Evolutionary conservation across 495 filamentous ascomycete genomes (phyloP), one percentile per base, ranked within the genome.

Genomic region (Hypoxylon lienhwacheense): DNA sequence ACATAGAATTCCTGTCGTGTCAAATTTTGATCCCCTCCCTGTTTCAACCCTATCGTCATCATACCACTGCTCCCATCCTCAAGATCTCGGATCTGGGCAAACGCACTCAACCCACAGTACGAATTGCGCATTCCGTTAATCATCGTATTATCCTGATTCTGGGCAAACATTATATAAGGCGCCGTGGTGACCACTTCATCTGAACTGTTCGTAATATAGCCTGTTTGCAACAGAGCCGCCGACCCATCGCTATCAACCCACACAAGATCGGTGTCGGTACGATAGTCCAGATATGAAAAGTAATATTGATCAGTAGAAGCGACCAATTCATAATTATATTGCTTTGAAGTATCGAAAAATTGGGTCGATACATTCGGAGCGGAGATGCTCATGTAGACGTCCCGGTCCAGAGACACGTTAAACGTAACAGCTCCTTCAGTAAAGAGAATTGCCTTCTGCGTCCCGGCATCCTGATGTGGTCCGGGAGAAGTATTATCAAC

Each of bases 1-100:
- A 96, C 71, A 56, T 92, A 89, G 68, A 97, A 95, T 63, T 96
- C 89, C 70, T 95, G 81, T 61, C 88, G 88, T 0, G 88, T 87
- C 32, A 82, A 66, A 40, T 81, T 82, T 4, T 76, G 78, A 0
- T 73, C 68, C 2, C 84, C 83, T 2, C 82, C 75, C 17, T 65
- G 79, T 1, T 87, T 93, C 78, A 95, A 88, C 34, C 78, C 77
- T 22, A 77, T 78, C 12, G 81, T 70, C 31, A 77, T 72, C 45
- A 68, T 70, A 0, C 66, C 60, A 19, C 53, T 66, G 22, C 68
- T 59, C 7, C 71, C 73, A 19, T 73, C 53, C 41, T 69, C 77
- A n/a, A 73, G 79, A 24, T 75, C 73, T 8, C 78, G 71, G 29
- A 89, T 80, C 59, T 86, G 81, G 1, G 88, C 83, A 34, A 80